These are phyloP conservation scores for Penicillium arizonense DNA, from an alignment of 495 filamentous ascomycete genomes.

Conservation along the genomic window DNA sequence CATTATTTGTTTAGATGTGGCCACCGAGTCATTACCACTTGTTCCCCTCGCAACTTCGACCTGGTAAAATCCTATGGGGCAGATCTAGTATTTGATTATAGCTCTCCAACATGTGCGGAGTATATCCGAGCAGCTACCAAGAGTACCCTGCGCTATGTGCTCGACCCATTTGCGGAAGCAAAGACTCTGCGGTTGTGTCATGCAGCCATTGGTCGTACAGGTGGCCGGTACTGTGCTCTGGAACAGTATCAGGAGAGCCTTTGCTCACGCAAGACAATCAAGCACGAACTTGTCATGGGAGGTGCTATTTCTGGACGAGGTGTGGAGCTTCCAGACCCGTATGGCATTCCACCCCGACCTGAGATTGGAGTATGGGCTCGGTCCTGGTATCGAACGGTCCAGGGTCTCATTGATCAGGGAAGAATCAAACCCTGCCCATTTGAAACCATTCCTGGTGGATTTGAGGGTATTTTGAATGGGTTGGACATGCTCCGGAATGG, in stretches of 20 bases:
- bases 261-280: slow-evolving; percentile 23
- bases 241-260: slow-evolving; percentile 32
- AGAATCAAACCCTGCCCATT: slow-evolving; percentile 21
- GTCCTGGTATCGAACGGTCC: slow-evolving; percentile 18
- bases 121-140: slow-evolving; percentile 41
- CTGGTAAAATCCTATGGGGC: slow-evolving; percentile 53
- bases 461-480: slow-evolving; percentile 27
- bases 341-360: slow-evolving; percentile 18
- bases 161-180: slow-evolving; percentile 41
- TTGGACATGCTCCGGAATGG: slow-evolving; percentile 24
- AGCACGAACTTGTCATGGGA: slow-evolving; percentile 29
- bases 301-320: slow-evolving; percentile 27
- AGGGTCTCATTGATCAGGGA: slow-evolving; percentile 19
- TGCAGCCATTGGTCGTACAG: slow-evolving; percentile 36
- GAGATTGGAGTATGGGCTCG: slow-evolving; percentile 24
- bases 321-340: slow-evolving; percentile 28
- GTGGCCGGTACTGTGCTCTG: slow-evolving; percentile 40
- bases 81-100: slow-evolving; percentile 55
- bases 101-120: slow-evolving; percentile 33
- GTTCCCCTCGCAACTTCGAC: slow-evolving; percentile 55
- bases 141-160: slow-evolving; percentile 32
- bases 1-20: slow-evolving; percentile 28
- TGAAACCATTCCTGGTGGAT: slow-evolving; percentile 17
- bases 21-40: slow-evolving; percentile 48
- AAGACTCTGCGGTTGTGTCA: slow-evolving; percentile 40